A percentile compares a stretch with the other conserved stretches of the same genome.
Evolutionary conservation across 805 yeast genomes (phyloP).

Genomic region (Saturnispora kantuleensis): DNA sequence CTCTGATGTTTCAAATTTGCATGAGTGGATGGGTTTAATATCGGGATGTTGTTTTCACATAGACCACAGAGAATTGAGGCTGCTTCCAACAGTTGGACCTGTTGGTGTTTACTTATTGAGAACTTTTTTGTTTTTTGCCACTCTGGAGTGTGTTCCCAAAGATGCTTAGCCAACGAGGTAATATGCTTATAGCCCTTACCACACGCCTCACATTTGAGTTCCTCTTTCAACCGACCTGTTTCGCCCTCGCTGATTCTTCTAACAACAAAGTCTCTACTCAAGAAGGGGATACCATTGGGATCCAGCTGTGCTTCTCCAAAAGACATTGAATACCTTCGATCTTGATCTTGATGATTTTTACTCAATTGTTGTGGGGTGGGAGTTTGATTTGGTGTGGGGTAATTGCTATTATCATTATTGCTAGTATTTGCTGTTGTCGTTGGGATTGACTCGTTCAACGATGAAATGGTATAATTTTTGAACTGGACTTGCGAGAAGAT

Average conservation of each 20-base stretch:
- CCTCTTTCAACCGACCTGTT: slow-evolving; percentile 75
- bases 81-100: slow-evolving; percentile 72
- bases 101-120: slow-evolving; percentile 78
- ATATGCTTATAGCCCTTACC: slow-evolving; percentile 89
- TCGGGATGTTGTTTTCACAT: slow-evolving; percentile 33
- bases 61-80: slow-evolving; percentile 70
- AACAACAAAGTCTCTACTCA: slow-evolving; percentile 63
- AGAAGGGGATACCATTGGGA: slow-evolving; percentile 23
- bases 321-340: background rate
- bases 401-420: slow-evolving; percentile 13
- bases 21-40: background rate
- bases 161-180: slow-evolving; percentile 75
- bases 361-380: slow-evolving; percentile 8
- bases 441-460: slow-evolving; percentile 9
- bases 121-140: slow-evolving; percentile 82
- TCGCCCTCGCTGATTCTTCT: slow-evolving; percentile 81
- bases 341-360: background rate
- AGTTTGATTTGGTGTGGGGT: slow-evolving; percentile 13
- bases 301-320: slow-evolving; percentile 6
- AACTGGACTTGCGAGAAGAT: slow-evolving; percentile 12
- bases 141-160: slow-evolving; percentile 93
- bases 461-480: slow-evolving; percentile 17
- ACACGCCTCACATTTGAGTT: slow-evolving; percentile 79
- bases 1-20: slow-evolving; percentile 3
- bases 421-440: background rate